A percentile compares a stretch with the other conserved stretches of the same genome.
Conservation (phyloP, 2,329 filamentous ascomycete species). For the Scleromitrula shiraiana region DNA sequence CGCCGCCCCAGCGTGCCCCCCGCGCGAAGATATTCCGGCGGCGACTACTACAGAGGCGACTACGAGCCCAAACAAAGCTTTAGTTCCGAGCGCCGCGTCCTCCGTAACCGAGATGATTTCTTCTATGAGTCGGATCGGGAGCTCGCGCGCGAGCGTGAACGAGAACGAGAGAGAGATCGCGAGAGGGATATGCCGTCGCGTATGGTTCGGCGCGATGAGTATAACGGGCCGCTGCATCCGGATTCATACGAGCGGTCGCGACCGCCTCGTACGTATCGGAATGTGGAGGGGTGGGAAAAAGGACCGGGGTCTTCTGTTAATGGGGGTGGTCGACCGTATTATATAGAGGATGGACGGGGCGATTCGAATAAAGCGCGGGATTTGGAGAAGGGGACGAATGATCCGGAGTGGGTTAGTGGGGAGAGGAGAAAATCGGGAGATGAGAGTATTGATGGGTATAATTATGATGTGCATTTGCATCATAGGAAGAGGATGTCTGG, state of each 20-base stretch:
- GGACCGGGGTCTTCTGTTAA: too few species aligned
- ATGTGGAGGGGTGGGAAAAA: conserved; percentile 13
- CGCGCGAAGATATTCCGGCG: neutral
- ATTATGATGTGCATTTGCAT: conserved; percentile 17
- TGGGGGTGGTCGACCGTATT: too few species aligned
- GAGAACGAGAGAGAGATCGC: too few species aligned
- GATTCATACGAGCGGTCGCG: conserved; percentile 21
- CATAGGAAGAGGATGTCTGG: neutral
- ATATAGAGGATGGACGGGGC: too few species aligned
- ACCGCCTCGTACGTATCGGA: conserved; percentile 23
- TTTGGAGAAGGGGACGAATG: conserved; percentile 13
- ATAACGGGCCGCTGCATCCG: conserved; percentile 15
- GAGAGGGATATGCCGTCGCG: conserved; percentile 3
- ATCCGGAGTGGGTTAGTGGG: neutral
- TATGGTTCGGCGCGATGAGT: neutral
- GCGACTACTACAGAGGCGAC: conserved; percentile 4
- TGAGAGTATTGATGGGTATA: conserved; percentile 24
- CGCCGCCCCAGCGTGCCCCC: conserved; percentile 1
- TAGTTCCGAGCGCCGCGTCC: neutral
- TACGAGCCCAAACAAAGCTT: conserved; percentile 4
- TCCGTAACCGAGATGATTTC: conserved; percentile 2
- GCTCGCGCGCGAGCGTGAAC: too few species aligned
- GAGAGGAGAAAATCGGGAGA: conserved; percentile 11
- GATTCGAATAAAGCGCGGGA: conserved; percentile 12
- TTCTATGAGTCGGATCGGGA: neutral